phyloP scores from a whole-genome alignment of 1,139 yeast species.

The Candida sanyaensis region DNA sequence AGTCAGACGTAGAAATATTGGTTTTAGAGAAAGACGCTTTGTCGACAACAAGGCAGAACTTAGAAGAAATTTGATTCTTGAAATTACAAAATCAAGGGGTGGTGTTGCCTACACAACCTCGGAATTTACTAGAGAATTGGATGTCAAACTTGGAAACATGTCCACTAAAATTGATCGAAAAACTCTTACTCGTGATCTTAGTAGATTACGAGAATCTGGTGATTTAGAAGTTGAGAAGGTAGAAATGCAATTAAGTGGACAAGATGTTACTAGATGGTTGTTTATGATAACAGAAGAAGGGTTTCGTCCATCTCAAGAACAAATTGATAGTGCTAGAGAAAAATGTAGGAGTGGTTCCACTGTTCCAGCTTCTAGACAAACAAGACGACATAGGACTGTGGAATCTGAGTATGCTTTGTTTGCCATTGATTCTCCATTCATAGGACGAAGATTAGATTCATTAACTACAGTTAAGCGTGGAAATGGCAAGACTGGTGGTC shows the following conservation, averaged over 20 bases:
- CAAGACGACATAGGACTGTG: slow-evolving; percentile 22
- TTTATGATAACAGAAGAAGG: slow-evolving; percentile 31
- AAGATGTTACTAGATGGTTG: slow-evolving; percentile 32
- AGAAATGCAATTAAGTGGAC: slow-evolving; percentile 30
- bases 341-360: slow-evolving; percentile 18
- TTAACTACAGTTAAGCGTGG: slow-evolving; percentile 13
- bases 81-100: slow-evolving; percentile 38
- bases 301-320: slow-evolving; percentile 28
- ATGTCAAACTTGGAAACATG: slow-evolving; percentile 32
- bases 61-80: slow-evolving; percentile 36
- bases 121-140: slow-evolving; percentile 36
- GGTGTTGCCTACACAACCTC: slow-evolving; percentile 44
- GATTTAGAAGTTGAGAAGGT: slow-evolving; percentile 32
- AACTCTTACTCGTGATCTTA: slow-evolving; percentile 49
- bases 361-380: not conserved
- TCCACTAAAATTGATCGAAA: slow-evolving; percentile 47
- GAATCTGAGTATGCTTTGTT: slow-evolving; percentile 34
- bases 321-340: slow-evolving; percentile 26
- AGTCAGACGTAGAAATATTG: not conserved
- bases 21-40: not conserved
- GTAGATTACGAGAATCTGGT: slow-evolving; percentile 22
- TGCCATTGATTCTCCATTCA: slow-evolving; percentile 14
- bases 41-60: slow-evolving; percentile 24
- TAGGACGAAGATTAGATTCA: slow-evolving; percentile 22
- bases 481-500: too few species aligned